Evolutionary conservation across 176 grass and related monocot genomes (phyloP), one percentile per base, ranked within the genome.

Genomic region (Rhynchospora tenuis): DNA sequence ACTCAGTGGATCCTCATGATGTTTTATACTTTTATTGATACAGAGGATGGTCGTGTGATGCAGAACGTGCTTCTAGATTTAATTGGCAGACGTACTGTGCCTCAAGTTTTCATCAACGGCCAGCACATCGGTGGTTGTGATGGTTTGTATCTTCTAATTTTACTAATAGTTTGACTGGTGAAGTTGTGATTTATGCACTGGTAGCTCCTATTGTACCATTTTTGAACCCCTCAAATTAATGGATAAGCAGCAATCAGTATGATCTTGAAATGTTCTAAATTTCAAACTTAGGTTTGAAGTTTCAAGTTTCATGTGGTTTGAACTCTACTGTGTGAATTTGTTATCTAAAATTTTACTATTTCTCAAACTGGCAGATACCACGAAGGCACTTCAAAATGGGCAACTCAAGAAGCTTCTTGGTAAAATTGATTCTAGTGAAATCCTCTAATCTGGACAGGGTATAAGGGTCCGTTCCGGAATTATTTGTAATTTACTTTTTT

Each of bases 31-130:
- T 65, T 27, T 69, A 66, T 52, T 62, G 7, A 83, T 81, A 48
- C 87, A 98, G 90, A 85, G 71, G 92, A 98, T 80, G 89, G 90
- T 2, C 46, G 85, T 62, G 90, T 92, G 51, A 98, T 94, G 87
- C 92, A 98, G 86, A 85, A 83, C 87, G 84, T 94, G 75, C 92
- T 98, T 88, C 84, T 94, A 62, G 92, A 98, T 82, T 82, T 93
- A 74, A 65, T 98, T 88, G 95, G 95, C 5, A 92, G 81, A 15
- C 77, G n/a, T 62, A 94, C 90, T 9, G 95, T 98, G 80, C 95
- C 92, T 33, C 95, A 98, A 88, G 95, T 94, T 81, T 98, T 93
- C 86, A 86, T 98, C 73, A 90, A 98, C 83, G 92, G 95, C 64
- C 85, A 91, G 57, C 92, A 98, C 65, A 64, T 98, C 70, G 95